A percentile compares a stretch with the other conserved stretches of the same genome.
Evolutionary conservation across 805 yeast species (phyloP).

Genomic region (Wickerhamiella vanderwaltii): DNA sequence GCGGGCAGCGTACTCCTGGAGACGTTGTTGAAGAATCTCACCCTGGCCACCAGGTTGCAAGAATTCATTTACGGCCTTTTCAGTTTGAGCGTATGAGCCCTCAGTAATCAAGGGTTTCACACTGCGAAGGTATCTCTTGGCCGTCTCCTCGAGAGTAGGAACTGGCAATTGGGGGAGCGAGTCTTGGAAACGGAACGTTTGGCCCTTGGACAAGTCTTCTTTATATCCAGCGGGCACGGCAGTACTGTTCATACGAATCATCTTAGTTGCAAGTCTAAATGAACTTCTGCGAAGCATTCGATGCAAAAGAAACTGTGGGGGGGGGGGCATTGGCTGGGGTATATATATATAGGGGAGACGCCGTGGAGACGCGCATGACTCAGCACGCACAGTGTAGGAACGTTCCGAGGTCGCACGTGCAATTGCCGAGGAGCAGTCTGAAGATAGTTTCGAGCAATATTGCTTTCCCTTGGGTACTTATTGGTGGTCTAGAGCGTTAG

Average conservation of each 20-base stretch:
- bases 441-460: too few relatives aligned
- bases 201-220: constrained; percentile 41
- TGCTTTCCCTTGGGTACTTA: too few relatives aligned
- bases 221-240: constrained; percentile 25
- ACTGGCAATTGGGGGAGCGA: constrained; percentile 77
- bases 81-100: constrained; percentile 42
- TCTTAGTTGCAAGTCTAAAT: constrained; percentile 5
- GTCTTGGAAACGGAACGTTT: constrained; percentile 58
- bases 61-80: constrained; percentile 52
- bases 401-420: too few relatives aligned
- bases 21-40: constrained; percentile 52
- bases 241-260: constrained; percentile 24
- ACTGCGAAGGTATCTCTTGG: constrained; percentile 54
- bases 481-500: too few relatives aligned
- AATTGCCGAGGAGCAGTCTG: too few relatives aligned
- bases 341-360: not conserved
- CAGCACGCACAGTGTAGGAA: too few relatives aligned
- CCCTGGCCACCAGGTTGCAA: constrained; percentile 50
- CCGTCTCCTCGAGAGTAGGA: constrained; percentile 64
- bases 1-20: constrained; percentile 42
- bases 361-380: too few relatives aligned
- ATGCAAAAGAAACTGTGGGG: too few relatives aligned
- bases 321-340: not conserved
- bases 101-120: constrained; percentile 53
- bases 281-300: constrained; percentile 14